A percentile compares a stretch with the other conserved stretches of the same genome.
These are phyloP conservation scores for Clitoria ternatea DNA, from an alignment of 306 rosid genomes.

Conservation along the genomic window DNA sequence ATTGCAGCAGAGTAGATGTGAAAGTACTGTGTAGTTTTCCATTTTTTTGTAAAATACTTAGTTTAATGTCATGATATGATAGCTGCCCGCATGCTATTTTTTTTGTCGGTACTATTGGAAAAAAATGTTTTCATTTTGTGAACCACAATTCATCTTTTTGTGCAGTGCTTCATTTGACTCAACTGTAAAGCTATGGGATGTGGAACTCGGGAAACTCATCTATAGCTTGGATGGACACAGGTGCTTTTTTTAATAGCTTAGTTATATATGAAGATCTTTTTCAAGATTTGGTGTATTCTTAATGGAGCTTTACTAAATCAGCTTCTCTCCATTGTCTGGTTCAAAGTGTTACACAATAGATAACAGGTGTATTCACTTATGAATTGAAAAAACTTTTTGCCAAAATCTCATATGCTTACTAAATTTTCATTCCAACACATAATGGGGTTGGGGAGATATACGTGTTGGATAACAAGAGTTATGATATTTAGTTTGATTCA, in stretches of 20 bases:
- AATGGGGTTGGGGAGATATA: too few species aligned
- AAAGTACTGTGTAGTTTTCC: neutral
- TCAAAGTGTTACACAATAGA: neutral
- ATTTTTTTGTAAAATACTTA: neutral
- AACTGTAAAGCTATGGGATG: constrained; percentile 93
- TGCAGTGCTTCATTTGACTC: constrained; percentile 96
- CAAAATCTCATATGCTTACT: too few species aligned
- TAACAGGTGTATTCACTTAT: too few species aligned
- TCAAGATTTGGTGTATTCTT: neutral
- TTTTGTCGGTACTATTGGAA: neutral
- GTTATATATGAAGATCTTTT: neutral
- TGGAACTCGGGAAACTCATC: constrained; percentile 69
- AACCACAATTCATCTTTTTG: neutral
- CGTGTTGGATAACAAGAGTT: too few species aligned
- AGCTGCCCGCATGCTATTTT: neutral
- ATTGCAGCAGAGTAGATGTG: neutral
- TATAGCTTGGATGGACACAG: constrained; percentile 83
- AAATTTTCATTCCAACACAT: too few species aligned
- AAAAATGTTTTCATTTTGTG: constrained; percentile 1
- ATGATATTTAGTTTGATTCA: too few species aligned
- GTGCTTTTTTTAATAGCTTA: constrained; percentile 29
- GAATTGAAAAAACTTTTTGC: too few species aligned
- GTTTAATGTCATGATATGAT: neutral
- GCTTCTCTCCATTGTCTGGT: neutral
- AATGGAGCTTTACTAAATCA: neutral